Conservation (phyloP, 2,329 filamentous ascomycete species). For the Reticulascus tulasneorum region DNA sequence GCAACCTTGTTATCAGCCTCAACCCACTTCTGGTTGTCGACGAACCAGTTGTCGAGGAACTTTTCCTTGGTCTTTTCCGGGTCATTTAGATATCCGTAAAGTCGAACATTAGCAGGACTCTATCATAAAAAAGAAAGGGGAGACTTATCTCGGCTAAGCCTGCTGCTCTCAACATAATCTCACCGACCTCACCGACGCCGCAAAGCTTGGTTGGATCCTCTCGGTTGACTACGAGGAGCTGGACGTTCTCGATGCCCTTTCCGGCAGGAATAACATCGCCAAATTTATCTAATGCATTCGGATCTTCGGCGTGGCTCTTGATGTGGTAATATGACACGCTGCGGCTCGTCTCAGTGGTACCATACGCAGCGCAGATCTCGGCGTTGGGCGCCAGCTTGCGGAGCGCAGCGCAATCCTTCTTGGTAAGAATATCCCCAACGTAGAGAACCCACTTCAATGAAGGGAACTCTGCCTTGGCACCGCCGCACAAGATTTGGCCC, state of each 20-base stretch:
- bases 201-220: conserved; percentile 65
- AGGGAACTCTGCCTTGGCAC: conserved; percentile 72
- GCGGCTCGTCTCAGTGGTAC: conserved; percentile 79
- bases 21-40: conserved; percentile 67
- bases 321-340: conserved; percentile 82
- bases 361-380: conserved; percentile 80
- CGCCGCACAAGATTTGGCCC: conserved; percentile 88
- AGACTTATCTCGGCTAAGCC: conserved; percentile 67
- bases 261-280: conserved; percentile 77
- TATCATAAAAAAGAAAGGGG: not conserved
- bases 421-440: conserved; percentile 86
- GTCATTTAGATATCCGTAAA: conserved; percentile 26
- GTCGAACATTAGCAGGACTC: conserved; percentile 2
- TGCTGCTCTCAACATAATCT: conserved; percentile 77
- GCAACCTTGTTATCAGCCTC: conserved; percentile 53
- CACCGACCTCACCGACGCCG: conserved; percentile 75
- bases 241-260: conserved; percentile 82
- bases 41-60: conserved; percentile 83
- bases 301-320: conserved; percentile 59
- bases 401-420: conserved; percentile 71
- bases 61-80: conserved; percentile 57
- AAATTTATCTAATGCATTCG: conserved; percentile 41
- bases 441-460: conserved; percentile 76
- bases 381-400: conserved; percentile 72
- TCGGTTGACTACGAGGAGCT: conserved; percentile 78